Evolutionary conservation across 345 rosid species (phyloP), one percentile per base, ranked within the genome.

Genomic region (Heritiera littoralis): DNA sequence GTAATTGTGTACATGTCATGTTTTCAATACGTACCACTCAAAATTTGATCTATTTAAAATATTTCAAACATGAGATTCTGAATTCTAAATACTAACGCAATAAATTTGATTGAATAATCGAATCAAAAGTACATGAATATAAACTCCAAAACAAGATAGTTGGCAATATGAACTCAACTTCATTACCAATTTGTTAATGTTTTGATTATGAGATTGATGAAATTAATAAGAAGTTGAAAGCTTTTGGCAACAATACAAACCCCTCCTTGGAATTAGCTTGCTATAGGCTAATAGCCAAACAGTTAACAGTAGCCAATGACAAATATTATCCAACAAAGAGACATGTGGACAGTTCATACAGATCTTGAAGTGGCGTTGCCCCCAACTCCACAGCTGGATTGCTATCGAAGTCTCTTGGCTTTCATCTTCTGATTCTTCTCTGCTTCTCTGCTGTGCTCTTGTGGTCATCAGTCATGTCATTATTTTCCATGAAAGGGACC

Each of bases 321-420:
- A 3, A 15, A 43, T 28, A 35, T 77, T 51, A 40, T 32, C 23
- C 23, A 46, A n/a, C 58, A 43, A 59, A 11, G 38, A 40, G 61
- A 77, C 75, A 68, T 20, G 75, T 55, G 80, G 75, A 55, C 46
- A 52, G 40, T 75, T 59, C 20, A 28, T 20, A 46, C 23, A 49
- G 17, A 52, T 52, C 76, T 41, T 74, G 56, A 61, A 67, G 40
- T 59, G 79, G 75, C 77, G 80, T 61, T 77, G 28, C 68, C 17
- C 35, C 82, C 77, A 79, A 79, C 30, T 83, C 45, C 69, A 74
- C 82, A 75, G 77, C 65, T 83, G 80, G 85, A 64, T 71, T 80
- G 80, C 69, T 79, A 72, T 15, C 72, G 41, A 66, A 80, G 56
- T 75, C 82, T 65, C 74, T 60, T 75, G 80, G 46, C 77, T 72